phyloP scores from a whole-genome alignment of 805 yeast genomes.

The Dipodascus geniculatus region DNA sequence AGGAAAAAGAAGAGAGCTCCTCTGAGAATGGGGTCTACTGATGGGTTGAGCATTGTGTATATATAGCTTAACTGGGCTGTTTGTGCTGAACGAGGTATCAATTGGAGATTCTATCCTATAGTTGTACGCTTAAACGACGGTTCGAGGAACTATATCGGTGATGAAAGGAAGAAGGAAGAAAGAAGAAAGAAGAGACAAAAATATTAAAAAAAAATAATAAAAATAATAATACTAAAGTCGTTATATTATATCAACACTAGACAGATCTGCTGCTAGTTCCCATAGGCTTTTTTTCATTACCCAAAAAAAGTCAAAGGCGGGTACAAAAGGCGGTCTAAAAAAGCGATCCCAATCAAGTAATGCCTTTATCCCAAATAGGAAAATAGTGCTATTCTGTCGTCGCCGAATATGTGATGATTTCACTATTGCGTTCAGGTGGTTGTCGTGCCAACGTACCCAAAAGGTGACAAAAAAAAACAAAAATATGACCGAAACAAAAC shows the following conservation, averaged over 20 bases:
- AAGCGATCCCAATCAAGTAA: not conserved
- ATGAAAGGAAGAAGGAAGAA: not conserved
- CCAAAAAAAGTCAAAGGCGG: not conserved
- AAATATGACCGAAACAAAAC: not conserved
- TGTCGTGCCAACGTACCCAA: not conserved
- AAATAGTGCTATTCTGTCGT: not conserved
- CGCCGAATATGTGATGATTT: not conserved
- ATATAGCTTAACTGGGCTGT: too few relatives aligned
- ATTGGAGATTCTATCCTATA: too few relatives aligned
- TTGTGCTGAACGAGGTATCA: too few relatives aligned
- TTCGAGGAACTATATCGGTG: too few relatives aligned
- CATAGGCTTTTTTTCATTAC: not conserved
- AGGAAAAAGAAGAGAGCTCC: conserved; percentile 61
- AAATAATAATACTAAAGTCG: too few relatives aligned
- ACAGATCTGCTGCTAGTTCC: not conserved
- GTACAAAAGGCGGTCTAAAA: not conserved
- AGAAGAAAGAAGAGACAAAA: not conserved
- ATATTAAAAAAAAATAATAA: too few relatives aligned
- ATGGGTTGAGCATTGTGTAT: not conserved
- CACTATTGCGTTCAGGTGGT: not conserved
- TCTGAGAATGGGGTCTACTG: conserved; percentile 62
- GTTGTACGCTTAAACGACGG: too few relatives aligned
- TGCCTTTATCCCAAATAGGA: not conserved
- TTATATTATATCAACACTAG: not conserved
- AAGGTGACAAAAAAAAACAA: not conserved